A percentile compares a stretch with the other conserved stretches of the same genome.
These are phyloP conservation scores for Lunularia cruciata DNA, from an alignment of 225 moss, liverwort and hornwort genomes.

Conservation along the genomic window DNA sequence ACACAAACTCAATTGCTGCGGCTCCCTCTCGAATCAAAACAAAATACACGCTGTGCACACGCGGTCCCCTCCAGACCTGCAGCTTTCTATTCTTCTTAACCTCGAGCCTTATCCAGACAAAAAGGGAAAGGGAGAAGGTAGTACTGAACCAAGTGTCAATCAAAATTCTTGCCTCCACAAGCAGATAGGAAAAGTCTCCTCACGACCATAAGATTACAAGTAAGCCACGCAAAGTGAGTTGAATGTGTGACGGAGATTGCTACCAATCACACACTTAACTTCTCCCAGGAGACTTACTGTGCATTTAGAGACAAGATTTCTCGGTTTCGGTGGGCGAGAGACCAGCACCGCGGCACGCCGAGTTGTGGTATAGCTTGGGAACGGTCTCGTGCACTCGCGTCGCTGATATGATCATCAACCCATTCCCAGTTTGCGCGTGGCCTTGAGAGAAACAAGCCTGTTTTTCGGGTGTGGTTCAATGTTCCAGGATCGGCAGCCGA, in stretches of 20 bases:
- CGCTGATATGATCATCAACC: too few relatives aligned
- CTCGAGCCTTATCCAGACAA: constrained; percentile 7
- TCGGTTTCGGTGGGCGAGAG: too few relatives aligned
- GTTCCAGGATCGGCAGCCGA: too few relatives aligned
- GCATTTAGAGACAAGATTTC: too few relatives aligned
- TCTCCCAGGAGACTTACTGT: too few relatives aligned
- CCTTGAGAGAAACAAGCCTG: too few relatives aligned
- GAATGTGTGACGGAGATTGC: neutral
- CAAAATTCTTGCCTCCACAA: neutral
- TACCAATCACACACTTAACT: neutral
- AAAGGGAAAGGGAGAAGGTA: neutral
- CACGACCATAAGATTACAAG: neutral
- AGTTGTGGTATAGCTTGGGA: too few relatives aligned
- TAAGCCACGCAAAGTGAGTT: neutral
- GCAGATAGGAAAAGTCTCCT: neutral
- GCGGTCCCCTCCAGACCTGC: neutral
- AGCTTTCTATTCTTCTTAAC: neutral
- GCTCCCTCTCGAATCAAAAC: neutral
- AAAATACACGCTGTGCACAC: constrained; percentile 6
- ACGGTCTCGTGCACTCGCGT: too few relatives aligned
- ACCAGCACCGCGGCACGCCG: too few relatives aligned
- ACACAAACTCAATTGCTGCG: neutral
- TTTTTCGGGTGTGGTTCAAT: too few relatives aligned
- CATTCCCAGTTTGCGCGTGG: too few relatives aligned
- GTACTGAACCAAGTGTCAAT: neutral